Evolutionary conservation across 768 basidiomycete genomes (phyloP).

Genomic region (Guyanaporus albipodus): DNA sequence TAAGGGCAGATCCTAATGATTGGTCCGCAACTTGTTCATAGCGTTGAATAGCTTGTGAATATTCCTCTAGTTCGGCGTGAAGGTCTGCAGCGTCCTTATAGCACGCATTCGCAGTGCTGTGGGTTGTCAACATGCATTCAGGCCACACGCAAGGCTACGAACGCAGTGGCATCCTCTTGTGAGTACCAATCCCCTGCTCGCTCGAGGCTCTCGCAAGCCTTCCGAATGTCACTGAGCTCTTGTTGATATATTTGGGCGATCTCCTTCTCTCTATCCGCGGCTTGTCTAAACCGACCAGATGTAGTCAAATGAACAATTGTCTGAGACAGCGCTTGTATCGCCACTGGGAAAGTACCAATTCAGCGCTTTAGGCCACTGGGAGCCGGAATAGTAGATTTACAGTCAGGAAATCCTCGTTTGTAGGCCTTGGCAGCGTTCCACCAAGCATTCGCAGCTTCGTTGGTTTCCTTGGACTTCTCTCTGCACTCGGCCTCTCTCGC

Average conservation of each 20-base stretch:
- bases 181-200: slow-evolving; percentile 95
- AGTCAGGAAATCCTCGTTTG: slow-evolving; percentile 81
- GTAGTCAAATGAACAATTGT: slow-evolving; percentile 82
- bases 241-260: slow-evolving; percentile 93
- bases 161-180: slow-evolving; percentile 97
- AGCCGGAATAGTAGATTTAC: slow-evolving; percentile 46
- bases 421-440: slow-evolving; percentile 98
- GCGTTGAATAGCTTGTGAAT: slow-evolving; percentile 74
- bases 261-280: slow-evolving; percentile 97
- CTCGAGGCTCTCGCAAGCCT: slow-evolving; percentile 88
- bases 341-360: slow-evolving; percentile 53
- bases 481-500: slow-evolving; percentile 93
- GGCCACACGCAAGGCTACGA: slow-evolving; percentile 31
- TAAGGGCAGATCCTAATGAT: slow-evolving; percentile 74
- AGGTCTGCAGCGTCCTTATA: slow-evolving; percentile 97
- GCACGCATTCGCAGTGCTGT: slow-evolving; percentile 91
- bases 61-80: slow-evolving; percentile 86
- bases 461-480: slow-evolving; percentile 79
- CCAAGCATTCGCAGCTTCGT: slow-evolving; percentile 97
- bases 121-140: slow-evolving; percentile 2
- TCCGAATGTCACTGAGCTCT: slow-evolving; percentile 71
- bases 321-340: slow-evolving; percentile 79
- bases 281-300: slow-evolving; percentile 90
- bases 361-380: slow-evolving; percentile 2
- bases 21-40: slow-evolving; percentile 90